Evolutionary conservation across 116 monocot species (phyloP).

Genomic region (Zostera marina): DNA sequence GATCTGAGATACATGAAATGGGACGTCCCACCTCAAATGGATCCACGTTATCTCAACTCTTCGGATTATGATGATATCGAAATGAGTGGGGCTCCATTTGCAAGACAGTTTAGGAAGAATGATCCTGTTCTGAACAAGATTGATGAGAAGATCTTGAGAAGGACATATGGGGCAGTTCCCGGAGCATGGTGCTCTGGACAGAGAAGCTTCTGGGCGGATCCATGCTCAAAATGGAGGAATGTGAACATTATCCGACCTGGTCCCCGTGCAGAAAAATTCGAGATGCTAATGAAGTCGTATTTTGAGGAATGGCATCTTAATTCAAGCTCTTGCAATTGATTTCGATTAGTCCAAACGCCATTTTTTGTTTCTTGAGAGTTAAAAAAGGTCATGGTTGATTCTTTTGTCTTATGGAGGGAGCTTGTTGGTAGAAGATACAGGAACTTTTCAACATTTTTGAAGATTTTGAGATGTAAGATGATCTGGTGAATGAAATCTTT

Average conservation of each 20-base stretch:
- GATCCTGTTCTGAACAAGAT: conserved; percentile 60
- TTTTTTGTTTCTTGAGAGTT: no score
- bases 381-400: no score
- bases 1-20: conserved; percentile 69
- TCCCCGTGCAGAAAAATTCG: conserved; percentile 31
- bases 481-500: no score
- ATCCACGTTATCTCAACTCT: conserved; percentile 56
- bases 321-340: conserved; percentile 33
- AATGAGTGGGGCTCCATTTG: conserved; percentile 60
- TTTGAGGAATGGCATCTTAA: conserved; percentile 34
- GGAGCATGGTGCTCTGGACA: conserved; percentile 83
- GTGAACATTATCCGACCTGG: conserved; percentile 48
- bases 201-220: conserved; percentile 42
- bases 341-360: no score
- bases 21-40: conserved; percentile 70
- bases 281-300: conserved; percentile 26
- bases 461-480: no score
- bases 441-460: no score
- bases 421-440: no score
- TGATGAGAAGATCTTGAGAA: conserved; percentile 46
- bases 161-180: conserved; percentile 34
- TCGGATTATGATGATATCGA: conserved; percentile 35
- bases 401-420: no score
- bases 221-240: conserved; percentile 62
- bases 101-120: conserved; percentile 45